phyloP scores from a whole-genome alignment of 805 yeast genomes.

The Teunomyces funiuensis region DNA sequence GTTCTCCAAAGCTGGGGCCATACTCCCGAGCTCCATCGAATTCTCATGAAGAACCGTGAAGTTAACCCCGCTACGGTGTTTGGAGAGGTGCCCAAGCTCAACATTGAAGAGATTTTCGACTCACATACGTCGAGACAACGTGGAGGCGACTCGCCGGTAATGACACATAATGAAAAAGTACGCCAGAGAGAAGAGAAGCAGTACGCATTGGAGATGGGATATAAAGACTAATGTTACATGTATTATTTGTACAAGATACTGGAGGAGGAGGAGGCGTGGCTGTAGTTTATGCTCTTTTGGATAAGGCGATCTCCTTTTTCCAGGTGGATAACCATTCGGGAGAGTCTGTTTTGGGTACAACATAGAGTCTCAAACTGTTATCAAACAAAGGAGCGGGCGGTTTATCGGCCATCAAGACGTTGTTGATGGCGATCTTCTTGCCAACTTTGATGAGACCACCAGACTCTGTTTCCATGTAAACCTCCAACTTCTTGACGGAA shows the following conservation, averaged over 20 bases:
- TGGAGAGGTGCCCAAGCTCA: conserved; percentile 70
- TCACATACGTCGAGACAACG: conserved; percentile 51
- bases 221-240: conserved; percentile 9
- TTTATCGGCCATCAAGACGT: conserved; percentile 57
- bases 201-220: conserved; percentile 51
- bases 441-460: conserved; percentile 90
- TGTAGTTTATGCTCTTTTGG: conserved; percentile 35
- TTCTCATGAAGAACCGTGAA: conserved; percentile 26
- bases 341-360: conserved; percentile 73
- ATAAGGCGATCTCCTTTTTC: conserved; percentile 61
- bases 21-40: conserved; percentile 33
- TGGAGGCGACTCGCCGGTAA: conserved; percentile 50
- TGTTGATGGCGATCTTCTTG: conserved; percentile 64
- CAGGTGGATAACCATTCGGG: conserved; percentile 65
- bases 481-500: conserved; percentile 57
- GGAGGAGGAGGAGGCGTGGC: background rate
- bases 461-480: conserved; percentile 74
- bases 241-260: background rate
- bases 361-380: conserved; percentile 64
- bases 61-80: conserved; percentile 69
- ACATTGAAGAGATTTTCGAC: conserved; percentile 68
- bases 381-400: conserved; percentile 81
- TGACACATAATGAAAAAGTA: conserved; percentile 36
- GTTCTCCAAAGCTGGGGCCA: conserved; percentile 40
- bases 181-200: conserved; percentile 46